phyloP scores from a whole-genome alignment of 176 grass and related monocot genomes.

The Aegilops sharonensis region DNA sequence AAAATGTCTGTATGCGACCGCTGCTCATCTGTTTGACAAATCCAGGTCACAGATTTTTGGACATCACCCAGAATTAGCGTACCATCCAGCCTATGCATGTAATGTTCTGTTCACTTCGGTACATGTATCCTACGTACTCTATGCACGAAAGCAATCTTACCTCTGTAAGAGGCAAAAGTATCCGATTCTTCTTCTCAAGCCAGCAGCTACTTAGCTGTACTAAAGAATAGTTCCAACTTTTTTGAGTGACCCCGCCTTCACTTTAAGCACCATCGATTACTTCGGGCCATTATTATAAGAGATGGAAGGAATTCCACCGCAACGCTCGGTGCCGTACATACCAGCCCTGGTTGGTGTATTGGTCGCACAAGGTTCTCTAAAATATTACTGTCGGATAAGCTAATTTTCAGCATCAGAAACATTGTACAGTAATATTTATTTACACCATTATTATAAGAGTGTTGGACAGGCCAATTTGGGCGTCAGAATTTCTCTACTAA shows the following conservation, averaged over 20 bases:
- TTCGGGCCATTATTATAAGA: too few species aligned
- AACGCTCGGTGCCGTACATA: not conserved
- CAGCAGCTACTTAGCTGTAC: not conserved
- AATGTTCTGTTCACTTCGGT: too few species aligned
- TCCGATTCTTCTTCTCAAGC: not conserved
- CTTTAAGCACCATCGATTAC: not conserved
- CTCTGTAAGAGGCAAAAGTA: not conserved
- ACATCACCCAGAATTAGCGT: not conserved
- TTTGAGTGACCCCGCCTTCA: not conserved
- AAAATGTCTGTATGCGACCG: not conserved
- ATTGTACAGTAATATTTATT: not conserved
- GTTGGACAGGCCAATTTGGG: not conserved
- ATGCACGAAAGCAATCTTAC: too few species aligned
- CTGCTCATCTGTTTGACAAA: not conserved
- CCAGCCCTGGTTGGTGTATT: not conserved
- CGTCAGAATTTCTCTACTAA: not conserved
- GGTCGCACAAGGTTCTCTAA: not conserved
- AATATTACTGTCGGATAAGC: not conserved
- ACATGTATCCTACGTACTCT: not conserved
- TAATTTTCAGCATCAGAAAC: not conserved
- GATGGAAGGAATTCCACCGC: not conserved
- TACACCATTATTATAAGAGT: conserved; percentile 55
- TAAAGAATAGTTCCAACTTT: not conserved
- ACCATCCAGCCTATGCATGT: not conserved
- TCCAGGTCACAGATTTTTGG: not conserved